Percentiles rank a stretch among this genome's conserved stretches.
Conservation (phyloP, 2,329 filamentous ascomycete genomes). For the Coniochaeta sp. region DNA sequence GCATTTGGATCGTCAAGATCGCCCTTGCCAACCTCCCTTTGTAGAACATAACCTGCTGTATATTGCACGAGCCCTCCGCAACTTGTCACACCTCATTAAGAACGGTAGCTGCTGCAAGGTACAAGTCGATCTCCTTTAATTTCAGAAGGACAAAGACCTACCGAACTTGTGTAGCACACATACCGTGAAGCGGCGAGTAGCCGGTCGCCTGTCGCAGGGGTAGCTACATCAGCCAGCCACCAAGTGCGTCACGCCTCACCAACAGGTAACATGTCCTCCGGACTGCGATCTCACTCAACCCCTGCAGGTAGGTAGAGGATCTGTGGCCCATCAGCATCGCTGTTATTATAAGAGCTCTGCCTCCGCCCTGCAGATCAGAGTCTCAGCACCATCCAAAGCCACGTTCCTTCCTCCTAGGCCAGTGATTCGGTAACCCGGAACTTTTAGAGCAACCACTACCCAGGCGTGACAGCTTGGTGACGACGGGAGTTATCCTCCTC, state of each 20-base stretch:
- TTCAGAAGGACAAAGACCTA: background rate
- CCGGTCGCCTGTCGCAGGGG: background rate
- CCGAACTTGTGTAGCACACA: background rate
- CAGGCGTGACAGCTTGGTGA: background rate
- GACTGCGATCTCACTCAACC: background rate
- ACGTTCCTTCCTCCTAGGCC: background rate
- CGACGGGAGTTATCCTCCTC: background rate
- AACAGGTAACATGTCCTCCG: background rate
- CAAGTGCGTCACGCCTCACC: background rate
- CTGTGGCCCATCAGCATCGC: background rate
- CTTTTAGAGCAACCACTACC: background rate
- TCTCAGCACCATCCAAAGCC: background rate
- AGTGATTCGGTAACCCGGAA: background rate
- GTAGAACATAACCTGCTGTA: background rate
- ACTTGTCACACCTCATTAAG: background rate
- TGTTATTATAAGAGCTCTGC: background rate
- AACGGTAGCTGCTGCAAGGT: background rate
- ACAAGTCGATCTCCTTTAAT: background rate
- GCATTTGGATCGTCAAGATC: background rate
- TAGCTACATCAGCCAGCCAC: background rate
- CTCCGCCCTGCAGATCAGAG: background rate
- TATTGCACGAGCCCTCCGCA: background rate
- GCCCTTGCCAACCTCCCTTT: background rate
- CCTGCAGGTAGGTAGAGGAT: background rate
- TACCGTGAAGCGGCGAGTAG: background rate